Base-by-base conservation (phyloP, 139 green algal species). In the Chlorella sorokiniana region DNA sequence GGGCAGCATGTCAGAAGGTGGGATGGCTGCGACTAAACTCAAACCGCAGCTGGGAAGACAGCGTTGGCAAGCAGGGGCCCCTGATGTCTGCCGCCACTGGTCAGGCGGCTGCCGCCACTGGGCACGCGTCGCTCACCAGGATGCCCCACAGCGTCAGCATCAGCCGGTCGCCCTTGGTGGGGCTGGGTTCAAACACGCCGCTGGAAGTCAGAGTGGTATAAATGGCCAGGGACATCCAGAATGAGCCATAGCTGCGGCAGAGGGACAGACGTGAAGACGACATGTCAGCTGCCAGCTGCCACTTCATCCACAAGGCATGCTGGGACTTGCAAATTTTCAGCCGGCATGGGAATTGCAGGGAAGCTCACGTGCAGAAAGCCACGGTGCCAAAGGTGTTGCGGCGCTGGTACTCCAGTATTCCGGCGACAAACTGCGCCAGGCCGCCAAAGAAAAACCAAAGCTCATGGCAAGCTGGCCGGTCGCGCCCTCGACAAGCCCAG, bases 381-480 rank as follows among this genome's bases (percentile, higher is more conserved):
- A 90, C 91, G 31, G 89, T 90, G 37, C 79, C 92, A 88, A 95
- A 95, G 7, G 89, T 93, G 83, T 92, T 92, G 69, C 89, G 88
- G 16, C 84, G 81, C 41, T 70, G 44, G 69, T 93, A 89, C 84
- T 95, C 91, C 16, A 93, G 85, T 20, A 93, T 86, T 52, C 92
- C 92, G 45, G 91, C 92, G 20, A 93, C 69, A 38, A 94, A 85
- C 86, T 95, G 92, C 4, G 86, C 89, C 44, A 92, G 74, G 38
- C 92, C 92, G 31, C 91, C 92, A 41, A 91, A 95, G 69, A 92
- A 90, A 89, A 44, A 9, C 87, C 92, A 56, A 92, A 95, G 40
- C 48, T 74, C 5, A 91, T 31, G 16, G 48, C 40, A 44, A 45
- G 63, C 51, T 84, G 79, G 7, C 62, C 41, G 45, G 78, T 79